Evolutionary conservation across 2,329 filamentous ascomycete species (phyloP).

Genomic region (Dactylellina cionopaga): DNA sequence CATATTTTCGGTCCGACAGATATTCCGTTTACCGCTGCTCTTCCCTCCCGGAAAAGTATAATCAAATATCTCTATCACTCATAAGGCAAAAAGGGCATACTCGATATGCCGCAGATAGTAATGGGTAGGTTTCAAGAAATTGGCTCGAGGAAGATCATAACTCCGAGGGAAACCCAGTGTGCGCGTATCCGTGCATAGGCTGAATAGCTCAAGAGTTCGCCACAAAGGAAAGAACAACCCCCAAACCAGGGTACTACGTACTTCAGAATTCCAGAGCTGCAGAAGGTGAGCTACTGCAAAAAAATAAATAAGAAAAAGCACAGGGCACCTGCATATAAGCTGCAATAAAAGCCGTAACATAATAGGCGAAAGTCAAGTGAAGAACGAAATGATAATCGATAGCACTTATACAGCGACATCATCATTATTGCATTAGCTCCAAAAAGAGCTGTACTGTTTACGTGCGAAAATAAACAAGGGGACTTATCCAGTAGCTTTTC

Average conservation of each 20-base stretch:
- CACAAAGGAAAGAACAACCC: conserved; percentile 13
- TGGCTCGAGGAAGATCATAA: conserved; percentile 38
- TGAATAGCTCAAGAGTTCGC: conserved; percentile 43
- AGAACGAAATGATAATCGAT: conserved; percentile 7
- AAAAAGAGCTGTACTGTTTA: too few species aligned
- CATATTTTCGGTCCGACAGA: conserved; percentile 14
- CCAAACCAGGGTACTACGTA: conserved; percentile 3
- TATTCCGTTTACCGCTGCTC: conserved; percentile 13
- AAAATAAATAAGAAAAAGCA: too few species aligned
- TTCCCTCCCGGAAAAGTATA: background rate
- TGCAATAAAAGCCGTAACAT: background rate
- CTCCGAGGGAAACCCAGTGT: conserved; percentile 40
- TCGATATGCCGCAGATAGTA: too few species aligned
- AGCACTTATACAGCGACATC: too few species aligned
- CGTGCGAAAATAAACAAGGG: conserved; percentile 14
- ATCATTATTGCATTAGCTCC: conserved; percentile 24
- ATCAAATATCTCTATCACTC: background rate
- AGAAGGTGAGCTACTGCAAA: conserved; percentile 1
- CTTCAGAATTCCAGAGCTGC: too few species aligned
- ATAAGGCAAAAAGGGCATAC: background rate
- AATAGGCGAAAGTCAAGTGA: conserved; percentile 17
- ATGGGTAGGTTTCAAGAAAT: too few species aligned
- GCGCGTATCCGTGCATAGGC: conserved; percentile 45
- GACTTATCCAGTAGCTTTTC: conserved; percentile 11
- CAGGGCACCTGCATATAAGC: conserved; percentile 4